Percentiles rank a stretch among this genome's conserved stretches.
Conservation (phyloP, 345 rosid genomes). For the Triadica sebifera region DNA sequence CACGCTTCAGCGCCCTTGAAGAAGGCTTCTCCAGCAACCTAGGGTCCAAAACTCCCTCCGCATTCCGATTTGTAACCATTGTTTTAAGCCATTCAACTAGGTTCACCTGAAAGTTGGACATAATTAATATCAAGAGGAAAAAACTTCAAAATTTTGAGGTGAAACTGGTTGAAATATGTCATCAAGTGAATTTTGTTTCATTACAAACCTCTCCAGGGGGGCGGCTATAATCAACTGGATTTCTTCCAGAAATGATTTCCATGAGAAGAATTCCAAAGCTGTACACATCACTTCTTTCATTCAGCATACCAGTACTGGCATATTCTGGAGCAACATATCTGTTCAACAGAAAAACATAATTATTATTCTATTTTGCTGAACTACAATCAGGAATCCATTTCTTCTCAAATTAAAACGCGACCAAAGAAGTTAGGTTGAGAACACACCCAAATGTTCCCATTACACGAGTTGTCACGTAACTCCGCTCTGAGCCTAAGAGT, state of each 20-base stretch:
- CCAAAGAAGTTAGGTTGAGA: not conserved
- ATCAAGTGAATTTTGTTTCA: not conserved
- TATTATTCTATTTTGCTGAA: not conserved
- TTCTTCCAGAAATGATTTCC: slow-evolving; percentile 92
- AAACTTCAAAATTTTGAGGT: not conserved
- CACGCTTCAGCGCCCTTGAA: slow-evolving; percentile 77
- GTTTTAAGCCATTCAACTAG: slow-evolving; percentile 92
- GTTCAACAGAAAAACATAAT: slow-evolving; percentile 10
- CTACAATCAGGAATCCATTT: not conserved
- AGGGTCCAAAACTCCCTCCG: slow-evolving; percentile 85
- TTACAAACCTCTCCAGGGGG: slow-evolving; percentile 72
- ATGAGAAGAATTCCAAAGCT: slow-evolving; percentile 92
- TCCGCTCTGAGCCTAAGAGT: slow-evolving; percentile 79
- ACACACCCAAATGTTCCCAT: slow-evolving; percentile 66
- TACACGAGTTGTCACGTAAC: slow-evolving; percentile 89
- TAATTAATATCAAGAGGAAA: slow-evolving; percentile 1
- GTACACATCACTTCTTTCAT: slow-evolving; percentile 90
- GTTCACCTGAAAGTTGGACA: slow-evolving; percentile 54
- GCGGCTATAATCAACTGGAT: slow-evolving; percentile 92
- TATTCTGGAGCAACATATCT: slow-evolving; percentile 97
- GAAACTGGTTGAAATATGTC: slow-evolving; percentile 10
- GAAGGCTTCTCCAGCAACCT: slow-evolving; percentile 74
- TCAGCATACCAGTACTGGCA: slow-evolving; percentile 98
- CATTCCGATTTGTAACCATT: slow-evolving; percentile 76
- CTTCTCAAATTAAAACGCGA: not conserved